These are phyloP conservation scores for Calvatia gigantea DNA, from an alignment of 768 basidiomycete genomes.

Conservation along the genomic window DNA sequence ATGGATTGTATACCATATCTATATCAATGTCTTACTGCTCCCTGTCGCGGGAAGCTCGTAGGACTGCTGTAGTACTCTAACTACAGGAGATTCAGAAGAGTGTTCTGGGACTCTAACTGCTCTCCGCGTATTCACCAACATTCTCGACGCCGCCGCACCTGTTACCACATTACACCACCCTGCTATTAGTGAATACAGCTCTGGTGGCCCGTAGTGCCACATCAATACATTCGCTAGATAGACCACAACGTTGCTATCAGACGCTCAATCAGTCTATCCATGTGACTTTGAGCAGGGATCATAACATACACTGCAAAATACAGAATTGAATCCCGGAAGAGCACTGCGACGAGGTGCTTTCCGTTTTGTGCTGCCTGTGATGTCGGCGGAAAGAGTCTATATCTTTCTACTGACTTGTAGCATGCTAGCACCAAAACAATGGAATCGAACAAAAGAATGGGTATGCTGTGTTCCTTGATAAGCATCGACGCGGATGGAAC, in stretches of 20 bases:
- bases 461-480: neutral
- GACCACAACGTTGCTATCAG: neutral
- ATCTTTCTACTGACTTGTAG: neutral
- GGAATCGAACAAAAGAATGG: neutral
- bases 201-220: slow-evolving; percentile 1
- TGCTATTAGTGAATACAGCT: neutral
- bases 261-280: neutral
- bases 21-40: neutral
- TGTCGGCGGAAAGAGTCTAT: neutral
- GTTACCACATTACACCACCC: slow-evolving; percentile 1
- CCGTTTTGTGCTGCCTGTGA: neutral
- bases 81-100: neutral
- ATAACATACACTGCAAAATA: slow-evolving; percentile 1
- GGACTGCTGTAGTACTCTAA: too few relatives aligned
- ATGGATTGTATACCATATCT: neutral
- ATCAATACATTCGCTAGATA: neutral
- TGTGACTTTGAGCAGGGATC: neutral
- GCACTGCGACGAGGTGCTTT: neutral
- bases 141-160: neutral
- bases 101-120: neutral
- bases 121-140: neutral
- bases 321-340: neutral
- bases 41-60: too few relatives aligned
- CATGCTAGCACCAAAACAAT: neutral
- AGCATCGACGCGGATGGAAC: neutral